phyloP scores from a whole-genome alignment of 768 basidiomycete species.

The Tephrocybe sp. region DNA sequence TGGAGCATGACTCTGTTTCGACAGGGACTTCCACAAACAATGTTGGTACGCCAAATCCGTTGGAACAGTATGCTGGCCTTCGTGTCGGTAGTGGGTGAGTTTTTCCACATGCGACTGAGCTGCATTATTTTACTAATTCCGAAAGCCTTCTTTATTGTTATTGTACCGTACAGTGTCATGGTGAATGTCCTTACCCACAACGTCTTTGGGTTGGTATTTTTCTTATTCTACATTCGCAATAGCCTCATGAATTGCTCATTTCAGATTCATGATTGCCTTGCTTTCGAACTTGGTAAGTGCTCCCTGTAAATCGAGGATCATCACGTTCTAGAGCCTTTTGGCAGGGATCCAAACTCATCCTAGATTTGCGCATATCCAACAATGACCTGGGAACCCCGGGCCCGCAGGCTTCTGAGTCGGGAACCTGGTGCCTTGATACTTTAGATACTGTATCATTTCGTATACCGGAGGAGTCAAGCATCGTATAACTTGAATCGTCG shows the following conservation, averaged over 20 bases:
- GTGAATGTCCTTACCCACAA: constrained; percentile 10
- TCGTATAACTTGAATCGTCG: background rate
- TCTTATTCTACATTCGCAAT: background rate
- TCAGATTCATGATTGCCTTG: constrained; percentile 12
- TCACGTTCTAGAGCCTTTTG: background rate
- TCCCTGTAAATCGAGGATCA: too few species aligned
- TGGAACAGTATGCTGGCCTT: constrained; percentile 12
- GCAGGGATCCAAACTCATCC: constrained; percentile 12
- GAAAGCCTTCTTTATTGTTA: constrained; percentile 6
- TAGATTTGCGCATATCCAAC: constrained; percentile 2
- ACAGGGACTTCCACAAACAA: background rate
- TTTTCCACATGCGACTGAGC: background rate
- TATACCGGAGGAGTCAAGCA: too few species aligned
- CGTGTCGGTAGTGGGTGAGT: constrained; percentile 5
- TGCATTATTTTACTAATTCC: background rate
- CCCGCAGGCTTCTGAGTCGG: background rate
- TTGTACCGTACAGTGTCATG: constrained; percentile 11
- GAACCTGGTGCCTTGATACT: constrained; percentile 12
- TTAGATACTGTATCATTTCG: background rate
- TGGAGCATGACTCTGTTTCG: constrained; percentile 11
- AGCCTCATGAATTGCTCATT: background rate
- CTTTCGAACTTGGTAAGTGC: constrained; percentile 11
- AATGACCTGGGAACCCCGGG: background rate
- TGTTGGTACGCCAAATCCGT: constrained; percentile 2
- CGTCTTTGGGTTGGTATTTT: constrained; percentile 10